Conservation (phyloP, 768 basidiomycete genomes). For the Crepidotus variabilis region DNA sequence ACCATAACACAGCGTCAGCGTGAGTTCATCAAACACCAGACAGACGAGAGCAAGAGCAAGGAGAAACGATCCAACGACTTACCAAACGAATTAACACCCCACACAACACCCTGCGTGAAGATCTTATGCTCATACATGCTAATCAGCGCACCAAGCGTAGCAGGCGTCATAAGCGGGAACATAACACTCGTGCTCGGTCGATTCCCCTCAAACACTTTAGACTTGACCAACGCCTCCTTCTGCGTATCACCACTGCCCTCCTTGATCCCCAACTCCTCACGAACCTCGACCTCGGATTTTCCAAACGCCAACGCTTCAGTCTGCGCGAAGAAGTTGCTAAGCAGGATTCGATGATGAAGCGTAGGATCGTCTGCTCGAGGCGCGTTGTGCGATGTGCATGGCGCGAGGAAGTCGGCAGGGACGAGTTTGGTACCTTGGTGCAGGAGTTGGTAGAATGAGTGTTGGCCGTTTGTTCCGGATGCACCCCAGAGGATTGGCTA, state of each 20-base stretch:
- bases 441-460: conserved; percentile 98
- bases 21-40: neutral
- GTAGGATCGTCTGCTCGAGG: conserved; percentile 72
- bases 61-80: conserved; percentile 15
- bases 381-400: conserved; percentile 79
- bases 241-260: conserved; percentile 36
- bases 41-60: neutral
- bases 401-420: conserved; percentile 90
- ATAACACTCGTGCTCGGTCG: conserved; percentile 94
- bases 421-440: conserved; percentile 94
- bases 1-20: neutral
- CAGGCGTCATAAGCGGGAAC: conserved; percentile 90
- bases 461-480: conserved; percentile 96
- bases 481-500: conserved; percentile 99
- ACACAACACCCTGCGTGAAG: conserved; percentile 94
- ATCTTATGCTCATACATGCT: conserved; percentile 98
- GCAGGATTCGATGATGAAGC: conserved; percentile 89
- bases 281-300: conserved; percentile 89
- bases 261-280: conserved; percentile 57
- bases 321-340: conserved; percentile 98
- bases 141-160: conserved; percentile 84
- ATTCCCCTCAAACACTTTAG: conserved; percentile 98
- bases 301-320: conserved; percentile 98
- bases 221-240: conserved; percentile 79
- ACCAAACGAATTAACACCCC: conserved; percentile 99